These are phyloP conservation scores for Fusarium penzigii DNA, from an alignment of 2,329 filamentous ascomycete genomes.

Conservation along the genomic window DNA sequence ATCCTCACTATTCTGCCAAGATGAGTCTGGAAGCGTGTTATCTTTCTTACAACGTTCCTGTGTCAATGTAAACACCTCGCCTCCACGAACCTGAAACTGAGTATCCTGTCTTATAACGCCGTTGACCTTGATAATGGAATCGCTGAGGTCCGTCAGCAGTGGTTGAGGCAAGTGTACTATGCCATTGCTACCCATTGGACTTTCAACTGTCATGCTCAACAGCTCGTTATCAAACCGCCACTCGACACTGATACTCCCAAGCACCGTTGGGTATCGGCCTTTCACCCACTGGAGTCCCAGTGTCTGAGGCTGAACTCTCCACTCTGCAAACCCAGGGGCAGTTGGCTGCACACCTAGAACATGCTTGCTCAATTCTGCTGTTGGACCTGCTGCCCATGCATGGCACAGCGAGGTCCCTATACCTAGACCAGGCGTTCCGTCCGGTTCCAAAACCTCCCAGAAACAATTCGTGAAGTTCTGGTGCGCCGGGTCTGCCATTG, in stretches of 20 bases:
- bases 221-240: too few species aligned
- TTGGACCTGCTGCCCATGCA: conserved; percentile 36
- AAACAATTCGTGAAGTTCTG: conserved; percentile 33
- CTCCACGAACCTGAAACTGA: too few species aligned
- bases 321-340: conserved; percentile 19
- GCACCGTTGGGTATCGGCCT: background rate
- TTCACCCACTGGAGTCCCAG: background rate
- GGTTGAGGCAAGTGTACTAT: too few species aligned
- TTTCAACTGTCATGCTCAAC: too few species aligned
- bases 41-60: too few species aligned
- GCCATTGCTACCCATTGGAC: too few species aligned
- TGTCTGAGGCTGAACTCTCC: background rate
- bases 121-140: too few species aligned
- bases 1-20: too few species aligned
- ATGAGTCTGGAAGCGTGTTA: too few species aligned
- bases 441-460: conserved; percentile 31
- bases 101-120: too few species aligned
- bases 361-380: conserved; percentile 32
- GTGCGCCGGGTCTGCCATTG: conserved; percentile 27
- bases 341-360: conserved; percentile 29
- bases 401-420: conserved; percentile 34
- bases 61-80: too few species aligned
- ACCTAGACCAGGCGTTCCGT: conserved; percentile 29
- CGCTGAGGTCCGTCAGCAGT: too few species aligned
- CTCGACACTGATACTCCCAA: background rate